A percentile compares a stretch with the other conserved stretches of the same genome.
These are phyloP conservation scores for Cystofilobasidium ferigula DNA, from an alignment of 768 basidiomycete species.

Conservation along the genomic window DNA sequence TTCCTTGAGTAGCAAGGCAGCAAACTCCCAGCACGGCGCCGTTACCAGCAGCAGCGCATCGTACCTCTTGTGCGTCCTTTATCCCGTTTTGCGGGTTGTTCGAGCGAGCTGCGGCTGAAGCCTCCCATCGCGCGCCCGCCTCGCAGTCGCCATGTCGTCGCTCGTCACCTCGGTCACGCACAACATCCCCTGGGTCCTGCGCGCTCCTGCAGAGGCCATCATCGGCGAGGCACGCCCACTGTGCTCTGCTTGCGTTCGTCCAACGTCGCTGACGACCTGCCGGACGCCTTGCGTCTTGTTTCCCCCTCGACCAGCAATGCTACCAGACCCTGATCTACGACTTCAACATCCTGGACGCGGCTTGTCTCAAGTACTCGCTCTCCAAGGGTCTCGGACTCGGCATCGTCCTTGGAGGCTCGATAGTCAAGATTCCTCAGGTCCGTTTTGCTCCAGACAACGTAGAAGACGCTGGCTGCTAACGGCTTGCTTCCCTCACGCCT, in stretches of 20 bases:
- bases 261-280: background rate
- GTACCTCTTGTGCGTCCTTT: too few species aligned
- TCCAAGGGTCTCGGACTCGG: constrained; percentile 88
- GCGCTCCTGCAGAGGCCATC: constrained; percentile 66
- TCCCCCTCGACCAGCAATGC: constrained; percentile 55
- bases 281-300: background rate
- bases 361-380: constrained; percentile 80
- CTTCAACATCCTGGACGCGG: constrained; percentile 59
- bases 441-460: constrained; percentile 9
- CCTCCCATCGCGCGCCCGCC: background rate
- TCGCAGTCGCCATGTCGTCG: background rate
- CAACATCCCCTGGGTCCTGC: constrained; percentile 74
- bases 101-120: too few species aligned
- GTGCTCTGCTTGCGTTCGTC: background rate
- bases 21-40: too few species aligned
- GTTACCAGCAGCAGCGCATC: too few species aligned
- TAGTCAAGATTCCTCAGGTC: constrained; percentile 96
- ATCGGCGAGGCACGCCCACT: constrained; percentile 56
- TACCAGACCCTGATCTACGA: constrained; percentile 81
- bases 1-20: too few species aligned
- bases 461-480: background rate
- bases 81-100: too few species aligned
- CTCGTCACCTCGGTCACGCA: constrained; percentile 47
- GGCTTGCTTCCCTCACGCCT: background rate
- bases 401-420: constrained; percentile 77